These are phyloP conservation scores for Monilinia aucupariae DNA, from an alignment of 2,329 filamentous ascomycete genomes.

Conservation along the genomic window DNA sequence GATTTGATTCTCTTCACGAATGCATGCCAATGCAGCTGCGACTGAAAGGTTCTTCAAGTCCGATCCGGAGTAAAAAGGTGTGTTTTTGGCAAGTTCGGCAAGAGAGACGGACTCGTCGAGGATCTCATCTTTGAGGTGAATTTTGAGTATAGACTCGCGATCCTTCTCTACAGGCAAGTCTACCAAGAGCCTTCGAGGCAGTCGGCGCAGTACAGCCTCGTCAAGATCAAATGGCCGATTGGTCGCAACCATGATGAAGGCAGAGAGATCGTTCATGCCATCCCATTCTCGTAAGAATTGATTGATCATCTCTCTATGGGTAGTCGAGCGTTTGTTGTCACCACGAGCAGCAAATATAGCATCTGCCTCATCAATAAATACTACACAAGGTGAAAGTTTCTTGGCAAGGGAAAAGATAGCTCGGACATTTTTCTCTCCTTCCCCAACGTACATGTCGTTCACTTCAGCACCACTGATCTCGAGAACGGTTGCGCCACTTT, in stretches of 20 bases:
- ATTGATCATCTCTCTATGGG: conserved; percentile 84
- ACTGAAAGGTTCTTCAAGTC: conserved; percentile 81
- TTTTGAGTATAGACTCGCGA: conserved; percentile 61
- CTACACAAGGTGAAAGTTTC: conserved; percentile 84
- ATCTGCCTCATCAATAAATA: conserved; percentile 97
- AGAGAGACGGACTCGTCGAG: conserved; percentile 58
- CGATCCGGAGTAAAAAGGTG: conserved; percentile 74
- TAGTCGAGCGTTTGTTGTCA: conserved; percentile 6
- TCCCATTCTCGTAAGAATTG: conserved; percentile 98
- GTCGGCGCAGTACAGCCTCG: conserved; percentile 72
- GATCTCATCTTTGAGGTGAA: conserved; percentile 64
- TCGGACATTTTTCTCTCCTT: conserved; percentile 92
- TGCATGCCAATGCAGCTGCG: conserved; percentile 71
- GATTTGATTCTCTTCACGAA: conserved; percentile 62
- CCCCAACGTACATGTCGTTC: conserved; percentile 94
- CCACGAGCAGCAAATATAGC: conserved; percentile 78
- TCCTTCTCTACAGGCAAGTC: conserved; percentile 65
- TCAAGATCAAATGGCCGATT: conserved; percentile 95
- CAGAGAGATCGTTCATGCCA: conserved; percentile 72
- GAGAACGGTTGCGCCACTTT: conserved; percentile 66
- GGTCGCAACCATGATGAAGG: conserved; percentile 97
- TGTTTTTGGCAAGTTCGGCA: conserved; percentile 56
- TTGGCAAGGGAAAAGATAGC: conserved; percentile 88
- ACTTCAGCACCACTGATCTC: conserved; percentile 88
- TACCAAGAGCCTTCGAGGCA: conserved; percentile 67